Conservation (phyloP, 495 filamentous ascomycete species). For the Daldinia loculata region DNA sequence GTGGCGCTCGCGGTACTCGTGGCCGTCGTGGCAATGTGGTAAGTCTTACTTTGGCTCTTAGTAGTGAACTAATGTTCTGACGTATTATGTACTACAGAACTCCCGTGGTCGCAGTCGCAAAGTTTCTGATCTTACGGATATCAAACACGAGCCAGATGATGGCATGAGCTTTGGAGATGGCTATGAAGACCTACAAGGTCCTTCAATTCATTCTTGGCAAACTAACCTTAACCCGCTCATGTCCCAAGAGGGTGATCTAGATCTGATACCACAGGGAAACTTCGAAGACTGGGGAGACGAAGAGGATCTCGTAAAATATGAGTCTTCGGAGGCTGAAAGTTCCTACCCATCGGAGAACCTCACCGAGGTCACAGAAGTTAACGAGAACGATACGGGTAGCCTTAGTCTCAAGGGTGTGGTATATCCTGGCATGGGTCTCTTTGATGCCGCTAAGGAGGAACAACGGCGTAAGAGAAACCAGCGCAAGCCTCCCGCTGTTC, state of each 20-base stretch:
- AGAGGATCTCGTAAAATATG: conserved; percentile 33
- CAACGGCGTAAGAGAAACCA: conserved; percentile 86
- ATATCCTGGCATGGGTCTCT: conserved; percentile 88
- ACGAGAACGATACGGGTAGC: conserved; percentile 48
- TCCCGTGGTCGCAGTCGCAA: conserved; percentile 2
- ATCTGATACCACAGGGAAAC: neutral
- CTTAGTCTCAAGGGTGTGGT: conserved; percentile 75
- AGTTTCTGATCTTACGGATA: neutral
- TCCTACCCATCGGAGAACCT: conserved; percentile 42
- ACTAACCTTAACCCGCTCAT: conserved; percentile 25
- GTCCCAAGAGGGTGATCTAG: conserved; percentile 13
- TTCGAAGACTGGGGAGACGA: conserved; percentile 27
- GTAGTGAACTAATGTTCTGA: conserved; percentile 9
- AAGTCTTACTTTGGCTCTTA: conserved; percentile 12
- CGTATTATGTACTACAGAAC: conserved; percentile 3
- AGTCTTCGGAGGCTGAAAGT: conserved; percentile 49
- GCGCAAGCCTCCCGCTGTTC: conserved; percentile 76
- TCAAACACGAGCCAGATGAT: conserved; percentile 50
- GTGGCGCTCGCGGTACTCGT: conserved; percentile 28
- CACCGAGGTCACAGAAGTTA: conserved; percentile 41
- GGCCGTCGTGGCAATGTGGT: conserved; percentile 30
- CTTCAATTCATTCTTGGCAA: conserved; percentile 32
- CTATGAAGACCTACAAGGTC: conserved; percentile 28
- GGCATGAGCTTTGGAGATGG: conserved; percentile 24
- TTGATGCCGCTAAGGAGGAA: conserved; percentile 81